Percentiles rank a stretch among this genome's conserved stretches.
These are phyloP conservation scores for Amylocarpus encephaloides DNA, from an alignment of 2,329 filamentous ascomycete genomes.

Conservation along the genomic window DNA sequence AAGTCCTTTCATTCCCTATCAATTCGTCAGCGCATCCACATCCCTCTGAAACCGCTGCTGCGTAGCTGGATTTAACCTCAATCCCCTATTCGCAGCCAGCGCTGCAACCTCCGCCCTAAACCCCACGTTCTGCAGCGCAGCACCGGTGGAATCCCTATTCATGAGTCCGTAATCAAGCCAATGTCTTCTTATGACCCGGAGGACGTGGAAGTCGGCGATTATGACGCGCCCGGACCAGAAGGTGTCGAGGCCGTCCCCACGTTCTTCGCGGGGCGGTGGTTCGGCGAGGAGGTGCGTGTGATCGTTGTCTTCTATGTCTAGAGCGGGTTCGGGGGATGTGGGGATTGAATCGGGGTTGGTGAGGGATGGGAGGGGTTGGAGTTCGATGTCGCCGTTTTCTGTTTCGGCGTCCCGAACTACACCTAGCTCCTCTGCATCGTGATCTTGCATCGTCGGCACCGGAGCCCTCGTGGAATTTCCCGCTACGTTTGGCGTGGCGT, in stretches of 20 bases:
- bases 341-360: slow-evolving; percentile 2
- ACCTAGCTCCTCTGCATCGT: slow-evolving; percentile 31
- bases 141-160: slow-evolving; percentile 15
- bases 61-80: slow-evolving; percentile 24
- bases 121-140: slow-evolving; percentile 27
- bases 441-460: slow-evolving; percentile 22
- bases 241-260: slow-evolving; percentile 27
- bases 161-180: slow-evolving; percentile 25
- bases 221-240: slow-evolving; percentile 30
- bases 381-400: slow-evolving; percentile 26
- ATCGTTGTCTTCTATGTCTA: slow-evolving; percentile 18
- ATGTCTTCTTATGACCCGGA: slow-evolving; percentile 28
- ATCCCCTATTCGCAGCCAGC: slow-evolving; percentile 20
- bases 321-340: not conserved
- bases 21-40: slow-evolving; percentile 14
- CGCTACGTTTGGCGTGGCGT: slow-evolving; percentile 8
- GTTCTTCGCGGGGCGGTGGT: slow-evolving; percentile 12
- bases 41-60: slow-evolving; percentile 22
- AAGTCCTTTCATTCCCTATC: slow-evolving; percentile 5
- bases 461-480: slow-evolving; percentile 12
- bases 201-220: slow-evolving; percentile 30
- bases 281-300: slow-evolving; percentile 22
- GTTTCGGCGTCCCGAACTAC: slow-evolving; percentile 21
- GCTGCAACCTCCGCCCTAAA: slow-evolving; percentile 26
- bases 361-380: slow-evolving; percentile 17